Base-by-base conservation (phyloP, 1,139 yeast species). In the Suhomyces bribrorum region DNA sequence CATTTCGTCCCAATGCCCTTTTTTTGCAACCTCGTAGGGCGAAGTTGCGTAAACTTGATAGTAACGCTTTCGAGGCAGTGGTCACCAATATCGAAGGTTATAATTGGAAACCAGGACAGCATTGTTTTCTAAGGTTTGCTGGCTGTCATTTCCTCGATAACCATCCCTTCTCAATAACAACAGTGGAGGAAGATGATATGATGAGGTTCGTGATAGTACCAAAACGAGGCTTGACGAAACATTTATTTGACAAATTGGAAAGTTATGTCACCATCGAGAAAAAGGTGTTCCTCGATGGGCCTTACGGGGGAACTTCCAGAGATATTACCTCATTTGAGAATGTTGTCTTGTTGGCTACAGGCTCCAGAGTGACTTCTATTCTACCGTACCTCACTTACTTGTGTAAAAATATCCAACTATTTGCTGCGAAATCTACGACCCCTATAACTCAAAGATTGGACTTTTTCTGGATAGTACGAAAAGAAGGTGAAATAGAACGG, bases 151-250 rank as follows among this genome's bases (percentile, higher is more conserved):
- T 69, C 22, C 53, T 79, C 29, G 83, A 79, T 42, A 79, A 75
- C 50, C 86, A 81, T 56, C 86, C 86, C 8, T 81, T 81, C 53
- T 78, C 85, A 2, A 69, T 81, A n/a, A 56, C 75, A 20, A 66
- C 76, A 3, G 44, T 47, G 17, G 41, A 62, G 24, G 71, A 68
- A 11, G 59, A 58, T 27, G 53, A 53, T 11, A 59, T 61, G 14
- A 56, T 81, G 62, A 74, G 70, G 49, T 66, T 81, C 33, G 59
- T 80, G 8, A 66, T 79, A 7, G 64, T 75, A 31, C 77, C 83
- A 0, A 68, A 71, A 44, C 57, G 56, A 12, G 87, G 87, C 0
- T 59, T 80, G 38, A 81, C 86, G 1, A 50, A 41, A 31, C 37
- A 42, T 5, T 46, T 69, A 23, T 59, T 59, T 33, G 44, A 55